These are phyloP conservation scores for Phytopythium mirpurense DNA, from an alignment of 352 stramenopile genomes.

Conservation along the genomic window DNA sequence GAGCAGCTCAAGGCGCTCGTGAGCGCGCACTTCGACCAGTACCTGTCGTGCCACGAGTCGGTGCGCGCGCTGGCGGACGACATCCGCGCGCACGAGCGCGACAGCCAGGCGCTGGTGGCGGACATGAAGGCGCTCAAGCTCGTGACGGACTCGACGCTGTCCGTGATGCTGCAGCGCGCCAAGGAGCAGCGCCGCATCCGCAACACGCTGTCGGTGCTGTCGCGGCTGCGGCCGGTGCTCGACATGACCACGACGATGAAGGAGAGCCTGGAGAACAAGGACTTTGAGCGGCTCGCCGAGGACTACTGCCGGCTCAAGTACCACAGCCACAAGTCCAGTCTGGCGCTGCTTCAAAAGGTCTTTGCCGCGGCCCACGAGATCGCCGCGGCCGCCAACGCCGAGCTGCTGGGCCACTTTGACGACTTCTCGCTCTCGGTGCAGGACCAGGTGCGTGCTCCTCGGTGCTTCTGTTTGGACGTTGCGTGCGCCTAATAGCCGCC, in stretches of 20 bases:
- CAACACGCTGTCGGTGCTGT: conserved; percentile 66
- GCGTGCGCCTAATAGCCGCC: not conserved
- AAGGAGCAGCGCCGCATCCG: conserved; percentile 75
- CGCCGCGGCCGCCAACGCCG: conserved; percentile 45
- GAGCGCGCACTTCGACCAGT: conserved; percentile 79
- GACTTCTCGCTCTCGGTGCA: conserved; percentile 48
- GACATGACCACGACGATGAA: conserved; percentile 79
- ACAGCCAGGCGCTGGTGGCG: conserved; percentile 40
- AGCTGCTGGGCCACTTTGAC: conserved; percentile 60
- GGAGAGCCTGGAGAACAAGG: conserved; percentile 42
- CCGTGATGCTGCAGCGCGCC: conserved; percentile 67
- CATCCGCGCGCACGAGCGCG: conserved; percentile 51
- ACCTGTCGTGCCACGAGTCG: conserved; percentile 75
- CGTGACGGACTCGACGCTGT: conserved; percentile 60
- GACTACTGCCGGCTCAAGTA: conserved; percentile 69
- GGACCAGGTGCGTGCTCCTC: conserved; percentile 36
- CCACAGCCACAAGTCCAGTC: conserved; percentile 57
- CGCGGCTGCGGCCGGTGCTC: conserved; percentile 60
- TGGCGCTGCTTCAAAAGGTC: conserved; percentile 47
- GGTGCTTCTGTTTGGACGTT: no score
- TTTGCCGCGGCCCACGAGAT: conserved; percentile 56
- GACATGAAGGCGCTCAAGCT: conserved; percentile 57
- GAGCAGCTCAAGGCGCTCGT: conserved; percentile 80
- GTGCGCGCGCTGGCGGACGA: conserved; percentile 59
- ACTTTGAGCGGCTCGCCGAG: conserved; percentile 72